Percentiles rank a stretch among this genome's conserved stretches.
Evolutionary conservation across 306 rosid species (phyloP).

Genomic region (Dicorynia guianensis): DNA sequence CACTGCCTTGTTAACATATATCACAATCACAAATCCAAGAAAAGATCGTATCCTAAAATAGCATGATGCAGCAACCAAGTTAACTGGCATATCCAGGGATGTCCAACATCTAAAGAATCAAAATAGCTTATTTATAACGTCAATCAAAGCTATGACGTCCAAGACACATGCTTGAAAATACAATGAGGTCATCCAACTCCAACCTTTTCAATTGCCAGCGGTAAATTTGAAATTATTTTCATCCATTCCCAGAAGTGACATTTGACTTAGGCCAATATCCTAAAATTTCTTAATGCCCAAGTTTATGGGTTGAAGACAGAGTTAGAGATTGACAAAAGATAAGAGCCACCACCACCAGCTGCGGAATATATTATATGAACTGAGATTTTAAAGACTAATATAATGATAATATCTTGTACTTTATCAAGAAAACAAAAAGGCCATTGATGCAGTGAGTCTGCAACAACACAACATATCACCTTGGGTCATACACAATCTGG

Average conservation of each 20-base stretch:
- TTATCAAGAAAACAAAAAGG: background rate
- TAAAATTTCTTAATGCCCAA: background rate
- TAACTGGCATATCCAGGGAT: background rate
- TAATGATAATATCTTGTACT: background rate
- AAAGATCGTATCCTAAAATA: background rate
- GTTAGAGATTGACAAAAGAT: background rate
- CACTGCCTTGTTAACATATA: background rate
- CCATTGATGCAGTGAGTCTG: background rate
- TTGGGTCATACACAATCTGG: background rate
- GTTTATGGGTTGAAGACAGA: background rate
- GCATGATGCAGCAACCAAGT: background rate
- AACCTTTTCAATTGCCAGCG: background rate
- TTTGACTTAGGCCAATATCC: background rate
- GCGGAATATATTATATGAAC: background rate
- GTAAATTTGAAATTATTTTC: background rate
- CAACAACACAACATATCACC: background rate
- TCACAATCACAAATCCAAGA: background rate
- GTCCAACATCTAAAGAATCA: background rate
- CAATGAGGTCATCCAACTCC: background rate
- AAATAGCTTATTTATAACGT: background rate
- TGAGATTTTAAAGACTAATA: background rate
- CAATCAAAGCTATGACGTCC: background rate
- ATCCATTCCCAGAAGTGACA: background rate
- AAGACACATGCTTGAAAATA: background rate
- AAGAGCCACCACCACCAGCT: background rate